A percentile compares a stretch with the other conserved stretches of the same genome.
phyloP scores from a whole-genome alignment of 768 basidiomycete genomes.

The Chalciporus chontae region DNA sequence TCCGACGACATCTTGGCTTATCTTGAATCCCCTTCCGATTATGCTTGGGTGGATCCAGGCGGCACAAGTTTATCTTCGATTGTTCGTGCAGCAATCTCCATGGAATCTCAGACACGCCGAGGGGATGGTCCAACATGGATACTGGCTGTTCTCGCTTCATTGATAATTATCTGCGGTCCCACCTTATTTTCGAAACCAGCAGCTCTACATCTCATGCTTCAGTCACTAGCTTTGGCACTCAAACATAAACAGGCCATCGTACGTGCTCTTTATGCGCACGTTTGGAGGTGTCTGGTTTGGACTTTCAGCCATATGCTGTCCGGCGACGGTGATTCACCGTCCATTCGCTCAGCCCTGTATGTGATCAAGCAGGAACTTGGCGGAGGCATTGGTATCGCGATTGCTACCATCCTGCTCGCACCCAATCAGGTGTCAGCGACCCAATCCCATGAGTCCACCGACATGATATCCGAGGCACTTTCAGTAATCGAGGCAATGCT shows the following conservation, averaged over 20 bases:
- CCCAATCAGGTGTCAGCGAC: neutral
- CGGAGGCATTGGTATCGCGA: constrained; percentile 40
- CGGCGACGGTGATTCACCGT: constrained; percentile 19
- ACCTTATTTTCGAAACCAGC: constrained; percentile 40
- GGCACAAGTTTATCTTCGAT: constrained; percentile 22
- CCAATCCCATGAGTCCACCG: constrained; percentile 9
- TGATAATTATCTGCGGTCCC: constrained; percentile 46
- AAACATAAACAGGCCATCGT: constrained; percentile 35
- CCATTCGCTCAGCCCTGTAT: constrained; percentile 36
- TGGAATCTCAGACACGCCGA: constrained; percentile 14
- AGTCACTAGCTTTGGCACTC: constrained; percentile 31
- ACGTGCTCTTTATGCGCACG: constrained; percentile 37
- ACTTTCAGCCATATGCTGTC: constrained; percentile 42
- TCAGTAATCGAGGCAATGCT: constrained; percentile 39
- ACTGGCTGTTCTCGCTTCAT: constrained; percentile 39
- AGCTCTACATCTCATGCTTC: constrained; percentile 37
- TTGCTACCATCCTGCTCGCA: constrained; percentile 39
- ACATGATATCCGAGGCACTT: constrained; percentile 34
- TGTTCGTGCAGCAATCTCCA: constrained; percentile 28
- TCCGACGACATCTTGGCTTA: constrained; percentile 27
- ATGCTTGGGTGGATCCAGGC: neutral
- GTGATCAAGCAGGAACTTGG: constrained; percentile 46
- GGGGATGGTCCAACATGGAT: constrained; percentile 42
- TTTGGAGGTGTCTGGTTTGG: constrained; percentile 60
- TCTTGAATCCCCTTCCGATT: constrained; percentile 16